Evolutionary conservation across 192 early-diverging fungal genomes (phyloP).

Genomic region (Entomortierella chlamydospora): DNA sequence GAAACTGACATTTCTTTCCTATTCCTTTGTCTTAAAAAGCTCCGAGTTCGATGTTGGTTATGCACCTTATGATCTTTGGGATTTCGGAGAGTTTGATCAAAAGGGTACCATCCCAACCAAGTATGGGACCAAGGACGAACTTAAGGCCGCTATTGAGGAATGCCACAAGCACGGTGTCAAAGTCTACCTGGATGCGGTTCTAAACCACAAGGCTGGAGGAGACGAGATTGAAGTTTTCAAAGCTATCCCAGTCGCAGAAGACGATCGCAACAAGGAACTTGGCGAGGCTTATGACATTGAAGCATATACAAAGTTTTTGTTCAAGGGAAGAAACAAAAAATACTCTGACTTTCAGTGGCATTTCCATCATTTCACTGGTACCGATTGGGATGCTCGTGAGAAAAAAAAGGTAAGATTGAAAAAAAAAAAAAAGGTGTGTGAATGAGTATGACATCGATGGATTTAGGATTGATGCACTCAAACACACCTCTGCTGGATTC

Average conservation of each 20-base stretch:
- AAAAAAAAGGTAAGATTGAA: background rate
- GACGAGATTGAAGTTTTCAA: conserved; percentile 59
- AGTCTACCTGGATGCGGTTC: conserved; percentile 57
- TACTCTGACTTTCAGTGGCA: conserved; percentile 58
- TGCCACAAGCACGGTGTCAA: conserved; percentile 43
- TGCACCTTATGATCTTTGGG: conserved; percentile 62
- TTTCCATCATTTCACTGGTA: conserved; percentile 56
- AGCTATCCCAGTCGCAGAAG: conserved; percentile 50
- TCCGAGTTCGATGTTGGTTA: conserved; percentile 56
- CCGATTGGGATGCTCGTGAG: conserved; percentile 54
- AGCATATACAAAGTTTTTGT: conserved; percentile 58
- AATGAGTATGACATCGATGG: conserved; percentile 34
- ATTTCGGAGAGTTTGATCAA: conserved; percentile 63
- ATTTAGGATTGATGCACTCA: conserved; percentile 33
- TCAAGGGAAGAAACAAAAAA: conserved; percentile 53
- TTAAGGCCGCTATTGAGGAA: conserved; percentile 55
- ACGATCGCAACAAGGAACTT: conserved; percentile 56
- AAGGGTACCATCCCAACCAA: conserved; percentile 61
- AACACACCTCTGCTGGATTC: conserved; percentile 34
- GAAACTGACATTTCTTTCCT: no score
- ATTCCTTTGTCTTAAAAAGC: background rate
- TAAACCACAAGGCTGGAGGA: conserved; percentile 60
- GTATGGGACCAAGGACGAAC: conserved; percentile 60
- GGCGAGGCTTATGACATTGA: conserved; percentile 50
- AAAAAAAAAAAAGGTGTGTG: background rate